Evolutionary conservation across 1,139 yeast species (phyloP).

Genomic region (Groenewaldozyma sp.): DNA sequence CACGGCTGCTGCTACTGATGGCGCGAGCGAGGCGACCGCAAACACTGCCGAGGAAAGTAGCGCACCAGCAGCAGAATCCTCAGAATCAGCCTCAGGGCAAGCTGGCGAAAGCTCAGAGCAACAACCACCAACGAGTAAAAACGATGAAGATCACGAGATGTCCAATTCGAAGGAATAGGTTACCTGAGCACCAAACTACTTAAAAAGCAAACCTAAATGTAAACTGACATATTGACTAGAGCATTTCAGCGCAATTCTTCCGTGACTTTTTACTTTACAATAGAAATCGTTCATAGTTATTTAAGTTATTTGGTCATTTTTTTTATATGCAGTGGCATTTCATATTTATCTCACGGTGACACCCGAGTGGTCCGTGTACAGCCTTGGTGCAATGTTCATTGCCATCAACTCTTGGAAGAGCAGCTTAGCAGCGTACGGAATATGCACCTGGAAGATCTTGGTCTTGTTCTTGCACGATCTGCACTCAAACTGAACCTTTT

Average conservation of each 20-base stretch:
- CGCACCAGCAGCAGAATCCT: too few relatives aligned
- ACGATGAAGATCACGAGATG: conserved; percentile 10
- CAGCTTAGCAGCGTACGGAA: conserved; percentile 95
- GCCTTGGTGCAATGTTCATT: conserved; percentile 66
- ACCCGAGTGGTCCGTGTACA: conserved; percentile 36
- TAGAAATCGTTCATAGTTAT: too few relatives aligned
- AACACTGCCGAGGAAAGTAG: background rate
- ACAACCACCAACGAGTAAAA: background rate
- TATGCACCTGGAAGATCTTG: conserved; percentile 92
- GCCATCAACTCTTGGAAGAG: conserved; percentile 98
- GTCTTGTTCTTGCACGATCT: conserved; percentile 98
- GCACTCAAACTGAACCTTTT: conserved; percentile 96
- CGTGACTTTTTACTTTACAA: too few relatives aligned
- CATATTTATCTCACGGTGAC: conserved; percentile 22
- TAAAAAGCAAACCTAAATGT: too few relatives aligned
- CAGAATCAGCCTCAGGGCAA: too few relatives aligned
- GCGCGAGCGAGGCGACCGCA: conserved; percentile 4
- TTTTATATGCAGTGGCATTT: too few relatives aligned
- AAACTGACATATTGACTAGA: too few relatives aligned
- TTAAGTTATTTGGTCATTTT: too few relatives aligned
- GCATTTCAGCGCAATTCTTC: too few relatives aligned
- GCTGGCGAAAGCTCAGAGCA: too few relatives aligned
- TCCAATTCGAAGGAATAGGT: background rate
- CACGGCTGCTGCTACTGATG: conserved; percentile 5
- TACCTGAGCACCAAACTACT: too few relatives aligned